Base-by-base conservation (phyloP, 2,329 filamentous ascomycete species). In the Thermothelomyces thermophilus region DNA sequence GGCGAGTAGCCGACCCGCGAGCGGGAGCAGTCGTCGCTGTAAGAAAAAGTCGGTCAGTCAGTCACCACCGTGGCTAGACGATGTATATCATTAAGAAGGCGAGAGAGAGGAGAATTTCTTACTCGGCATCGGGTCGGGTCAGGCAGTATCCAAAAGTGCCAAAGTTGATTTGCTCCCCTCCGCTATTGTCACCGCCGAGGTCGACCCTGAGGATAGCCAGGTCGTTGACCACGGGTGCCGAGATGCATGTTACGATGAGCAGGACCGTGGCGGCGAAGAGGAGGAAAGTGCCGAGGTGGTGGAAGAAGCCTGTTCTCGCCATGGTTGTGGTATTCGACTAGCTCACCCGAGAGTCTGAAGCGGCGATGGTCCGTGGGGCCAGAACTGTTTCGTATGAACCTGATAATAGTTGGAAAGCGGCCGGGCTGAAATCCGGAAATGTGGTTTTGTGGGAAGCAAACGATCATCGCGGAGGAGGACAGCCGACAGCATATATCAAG, bases 61-160 rank as follows among this genome's bases (percentile, higher is more conserved):
- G 45, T 47, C 33, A 26, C 36, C 17, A 13, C 6, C 2, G 13
- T 39, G 1, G 10, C 10, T 10, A 30, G 24, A 34, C 20, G 10
- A 19, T 6, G n/a, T 1, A 3, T 16, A n/a, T 8, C 9, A 11
- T 10, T 2, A 2, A 5, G 9, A 4, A 1, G 9, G 13, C n/a
- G 41, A 30, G 36, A 31, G 31, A 35, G 5, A 19, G 33, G 31
- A 35, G 5, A 19, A 11, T n/a, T 10, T 53, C 59, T 36, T 49
- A 62, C 60, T 26, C 28, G 16, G 44, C 48, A 33, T 54, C 8
- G 17, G 46, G n/a, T 28, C 14, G 50, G 45, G 60, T 56, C 17
- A 58, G 57, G 61, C 81, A 84, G 62, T 74, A 79, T 7, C 81
- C 81, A 65, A 82, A 83, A 0, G 77, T 79, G 39, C 81, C 81